A percentile compares a stretch with the other conserved stretches of the same genome.
Evolutionary conservation across 345 rosid genomes (phyloP).

Genomic region (Moricandia moricandioides): DNA sequence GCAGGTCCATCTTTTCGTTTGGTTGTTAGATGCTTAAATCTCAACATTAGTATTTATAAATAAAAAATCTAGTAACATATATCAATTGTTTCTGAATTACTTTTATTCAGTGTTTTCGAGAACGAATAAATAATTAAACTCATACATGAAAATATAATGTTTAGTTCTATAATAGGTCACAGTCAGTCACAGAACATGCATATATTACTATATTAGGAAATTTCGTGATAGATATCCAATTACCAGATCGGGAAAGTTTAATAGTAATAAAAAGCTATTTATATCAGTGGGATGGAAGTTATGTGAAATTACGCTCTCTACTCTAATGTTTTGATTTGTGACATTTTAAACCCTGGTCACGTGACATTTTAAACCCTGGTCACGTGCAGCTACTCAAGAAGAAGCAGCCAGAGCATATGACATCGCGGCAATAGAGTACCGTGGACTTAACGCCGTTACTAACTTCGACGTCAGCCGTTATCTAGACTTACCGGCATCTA

Average conservation of each 20-base stretch:
- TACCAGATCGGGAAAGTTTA: background rate
- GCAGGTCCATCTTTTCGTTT: background rate
- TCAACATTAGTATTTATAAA: background rate
- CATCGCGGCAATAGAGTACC: conserved; percentile 90
- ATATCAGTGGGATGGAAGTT: background rate
- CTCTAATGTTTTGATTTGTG: background rate
- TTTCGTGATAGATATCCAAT: background rate
- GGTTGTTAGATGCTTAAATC: background rate
- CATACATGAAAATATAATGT: background rate
- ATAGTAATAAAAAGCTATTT: background rate
- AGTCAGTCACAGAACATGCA: background rate
- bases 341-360: background rate
- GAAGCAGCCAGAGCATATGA: conserved; percentile 95
- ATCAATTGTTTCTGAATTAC: background rate
- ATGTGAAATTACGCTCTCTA: background rate
- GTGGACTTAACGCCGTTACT: conserved; percentile 92
- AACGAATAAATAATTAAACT: background rate
- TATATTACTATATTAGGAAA: conserved; percentile 1
- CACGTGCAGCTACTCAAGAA: conserved; percentile 82
- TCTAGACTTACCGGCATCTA: conserved; percentile 11
- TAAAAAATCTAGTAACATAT: background rate
- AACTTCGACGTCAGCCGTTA: conserved; percentile 90
- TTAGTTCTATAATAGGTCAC: background rate
- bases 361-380: background rate
- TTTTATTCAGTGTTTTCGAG: background rate